A percentile compares a stretch with the other conserved stretches of the same genome.
These are phyloP conservation scores for Populus tomentosa DNA, from an alignment of 441 rosid genomes.

Conservation along the genomic window DNA sequence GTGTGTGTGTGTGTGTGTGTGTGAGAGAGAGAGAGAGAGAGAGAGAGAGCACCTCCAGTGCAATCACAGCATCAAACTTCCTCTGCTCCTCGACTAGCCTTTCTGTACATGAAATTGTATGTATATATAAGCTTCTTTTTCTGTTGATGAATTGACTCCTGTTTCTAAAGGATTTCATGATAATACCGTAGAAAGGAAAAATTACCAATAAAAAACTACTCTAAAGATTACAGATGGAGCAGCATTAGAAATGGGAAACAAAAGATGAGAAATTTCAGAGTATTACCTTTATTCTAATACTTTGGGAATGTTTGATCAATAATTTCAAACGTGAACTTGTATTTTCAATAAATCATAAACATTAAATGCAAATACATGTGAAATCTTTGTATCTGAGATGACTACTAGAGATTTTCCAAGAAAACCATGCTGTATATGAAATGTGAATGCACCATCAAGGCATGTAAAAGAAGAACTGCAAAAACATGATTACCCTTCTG, in stretches of 20 bases:
- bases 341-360: background rate
- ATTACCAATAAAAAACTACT: background rate
- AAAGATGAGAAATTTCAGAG: background rate
- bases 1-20: too few species aligned
- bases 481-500: background rate
- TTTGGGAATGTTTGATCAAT: background rate
- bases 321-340: background rate
- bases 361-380: background rate
- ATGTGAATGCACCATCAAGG: background rate
- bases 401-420: background rate
- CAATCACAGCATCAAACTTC: slow-evolving; percentile 78
- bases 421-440: background rate
- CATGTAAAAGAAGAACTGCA: too few species aligned
- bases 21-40: background rate
- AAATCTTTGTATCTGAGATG: background rate
- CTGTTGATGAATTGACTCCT: background rate
- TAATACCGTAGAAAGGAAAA: background rate
- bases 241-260: background rate
- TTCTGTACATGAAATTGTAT: slow-evolving; percentile 40
- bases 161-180: background rate
- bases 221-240: background rate
- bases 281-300: background rate
- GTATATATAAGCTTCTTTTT: slow-evolving; percentile 6
- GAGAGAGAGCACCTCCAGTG: slow-evolving; percentile 60
- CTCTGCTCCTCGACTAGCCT: slow-evolving; percentile 74